Base-by-base conservation (phyloP, 2,329 filamentous ascomycete genomes). In the Cercospora nicotianae region DNA sequence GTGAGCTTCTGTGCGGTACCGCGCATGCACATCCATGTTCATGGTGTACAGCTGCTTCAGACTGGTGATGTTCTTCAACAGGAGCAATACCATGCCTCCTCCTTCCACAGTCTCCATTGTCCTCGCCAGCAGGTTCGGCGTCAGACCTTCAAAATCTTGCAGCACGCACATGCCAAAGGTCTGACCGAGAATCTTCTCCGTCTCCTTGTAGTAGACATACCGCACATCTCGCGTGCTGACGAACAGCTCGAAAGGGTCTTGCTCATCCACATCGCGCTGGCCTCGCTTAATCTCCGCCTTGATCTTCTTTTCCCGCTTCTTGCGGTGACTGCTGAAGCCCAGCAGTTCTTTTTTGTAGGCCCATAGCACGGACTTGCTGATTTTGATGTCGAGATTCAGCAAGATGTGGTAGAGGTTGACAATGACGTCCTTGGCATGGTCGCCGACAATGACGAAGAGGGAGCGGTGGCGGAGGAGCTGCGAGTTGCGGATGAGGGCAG, bases 171-270 rank as follows among this genome's bases (percentile, higher is more conserved):
- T 97, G 78, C 94, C 94, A 78, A 95, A 99, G 53, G 95, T 99
- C 80, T 98, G 96, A 79, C 95, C 95, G 66, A 98, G 82, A 77
- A 99, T 97, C 85, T 97, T 98, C 77, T 99, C 95, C 30, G 95
- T 98, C 83, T 99, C 95, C 82, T 99, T 99, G 85, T 99, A 99
- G 86, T 97, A 99, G 67, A 95, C 93, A 87, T 99, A 99, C 80
- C 95, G 91, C 79, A 99, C 97, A 80, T 97, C 93, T 83, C 98
- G 92, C 66, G 97, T 89, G 67, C 93, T 95, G 75, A 98, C 91
- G 82, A 98, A 99, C 64, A 98, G 87, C 82, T 99, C 95, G 83
- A 99, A 99, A 0, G 95, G 91, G 78, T 99, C 95, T 78, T 96
- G 93, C 64, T 89, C 87, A 80, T 99, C 97, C 70, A 91, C 88